phyloP scores from a whole-genome alignment of 164 flowering plant genomes.

The Stephania yunnanensis region DNA sequence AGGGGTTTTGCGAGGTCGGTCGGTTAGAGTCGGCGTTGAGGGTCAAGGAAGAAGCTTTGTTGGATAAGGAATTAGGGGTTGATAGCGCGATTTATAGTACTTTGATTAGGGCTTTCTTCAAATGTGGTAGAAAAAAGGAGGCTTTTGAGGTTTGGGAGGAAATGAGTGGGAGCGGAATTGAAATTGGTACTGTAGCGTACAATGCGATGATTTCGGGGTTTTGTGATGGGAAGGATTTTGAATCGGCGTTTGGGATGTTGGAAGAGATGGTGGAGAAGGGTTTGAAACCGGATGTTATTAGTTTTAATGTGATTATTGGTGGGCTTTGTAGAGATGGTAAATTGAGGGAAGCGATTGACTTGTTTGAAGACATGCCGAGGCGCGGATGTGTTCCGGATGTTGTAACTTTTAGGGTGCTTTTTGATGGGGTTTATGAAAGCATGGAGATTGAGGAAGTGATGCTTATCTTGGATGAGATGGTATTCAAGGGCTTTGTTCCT shows the following conservation, averaged over 20 bases:
- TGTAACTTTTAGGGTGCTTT: conserved; percentile 49
- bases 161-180: conserved; percentile 48
- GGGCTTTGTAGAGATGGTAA: conserved; percentile 49
- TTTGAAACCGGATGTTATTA: conserved; percentile 55
- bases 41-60: conserved; percentile 59
- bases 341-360: conserved; percentile 49
- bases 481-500: conserved; percentile 52
- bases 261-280: conserved; percentile 48
- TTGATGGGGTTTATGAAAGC: conserved; percentile 48
- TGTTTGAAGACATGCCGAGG: conserved; percentile 73
- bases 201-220: conserved; percentile 57
- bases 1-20: conserved; percentile 42
- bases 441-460: conserved; percentile 50
- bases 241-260: conserved; percentile 36
- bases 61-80: conserved; percentile 20
- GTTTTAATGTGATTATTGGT: conserved; percentile 47
- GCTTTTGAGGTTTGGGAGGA: conserved; percentile 42
- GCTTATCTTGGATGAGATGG: conserved; percentile 65
- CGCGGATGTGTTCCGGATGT: conserved; percentile 65
- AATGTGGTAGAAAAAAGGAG: conserved; percentile 45
- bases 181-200: conserved; percentile 47
- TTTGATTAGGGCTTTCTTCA: conserved; percentile 47
- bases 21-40: conserved; percentile 41
- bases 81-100: conserved; percentile 54
- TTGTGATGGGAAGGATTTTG: conserved; percentile 50